Conservation (phyloP, 2,329 filamentous ascomycete genomes). For the Epichloe amarillans region DNA sequence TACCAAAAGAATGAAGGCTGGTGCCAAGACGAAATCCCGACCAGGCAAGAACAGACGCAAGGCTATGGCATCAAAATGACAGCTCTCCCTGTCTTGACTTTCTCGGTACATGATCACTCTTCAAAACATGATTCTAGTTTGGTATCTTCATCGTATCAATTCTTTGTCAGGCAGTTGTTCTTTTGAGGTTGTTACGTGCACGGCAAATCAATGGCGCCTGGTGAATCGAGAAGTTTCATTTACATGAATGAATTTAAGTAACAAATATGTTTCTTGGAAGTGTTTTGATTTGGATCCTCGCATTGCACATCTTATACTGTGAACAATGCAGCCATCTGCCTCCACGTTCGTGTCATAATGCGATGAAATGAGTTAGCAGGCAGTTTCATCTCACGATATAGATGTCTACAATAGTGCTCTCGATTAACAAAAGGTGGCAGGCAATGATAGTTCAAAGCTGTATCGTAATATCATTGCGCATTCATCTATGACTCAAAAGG, state of each 20-base stretch:
- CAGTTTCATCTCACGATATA: not conserved
- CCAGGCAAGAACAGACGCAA: slow-evolving; percentile 40
- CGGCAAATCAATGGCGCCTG: too few species aligned
- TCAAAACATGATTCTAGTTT: not conserved
- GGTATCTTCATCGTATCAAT: not conserved
- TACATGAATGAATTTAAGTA: too few species aligned
- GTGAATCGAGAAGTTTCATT: too few species aligned
- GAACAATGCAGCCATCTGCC: not conserved
- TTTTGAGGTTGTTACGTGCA: too few species aligned
- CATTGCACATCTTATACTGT: too few species aligned
- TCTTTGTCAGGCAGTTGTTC: too few species aligned
- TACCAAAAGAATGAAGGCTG: slow-evolving; percentile 67
- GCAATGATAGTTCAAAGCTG: not conserved
- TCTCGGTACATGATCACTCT: not conserved
- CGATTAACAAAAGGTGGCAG: not conserved
- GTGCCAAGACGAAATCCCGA: slow-evolving; percentile 28
- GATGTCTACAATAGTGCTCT: not conserved
- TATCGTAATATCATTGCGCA: slow-evolving; percentile 16
- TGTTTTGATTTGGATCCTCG: too few species aligned
- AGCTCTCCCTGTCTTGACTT: not conserved
- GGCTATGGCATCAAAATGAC: slow-evolving; percentile 19
- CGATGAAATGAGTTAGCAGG: not conserved
- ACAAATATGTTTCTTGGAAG: too few species aligned
- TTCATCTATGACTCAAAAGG: slow-evolving; percentile 24
- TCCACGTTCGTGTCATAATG: not conserved